Evolutionary conservation across 1,139 yeast genomes (phyloP), one percentile per base, ranked within the genome.

Genomic region (Debaryomyces nepalensis): DNA sequence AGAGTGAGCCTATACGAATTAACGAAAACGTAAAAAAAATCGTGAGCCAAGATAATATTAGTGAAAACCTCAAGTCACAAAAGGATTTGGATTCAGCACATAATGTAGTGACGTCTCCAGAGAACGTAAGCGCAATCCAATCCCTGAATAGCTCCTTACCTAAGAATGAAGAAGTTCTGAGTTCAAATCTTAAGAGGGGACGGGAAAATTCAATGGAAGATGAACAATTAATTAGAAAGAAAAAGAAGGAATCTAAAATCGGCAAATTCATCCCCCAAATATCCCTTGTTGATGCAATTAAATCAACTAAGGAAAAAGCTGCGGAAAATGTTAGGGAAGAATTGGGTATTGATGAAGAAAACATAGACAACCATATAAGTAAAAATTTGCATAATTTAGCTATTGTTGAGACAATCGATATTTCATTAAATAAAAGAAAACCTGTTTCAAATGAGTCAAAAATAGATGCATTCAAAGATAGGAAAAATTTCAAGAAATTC

Each of bases 401-500:
- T 1, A 64, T 68, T 4, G 71, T 72, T 2, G 76, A 72, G 46
- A 58, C 61, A 5, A 61, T 66, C 3, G 67, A 63, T 14, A 45
- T 70, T 2, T 42, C 45, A 10, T 22, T 57, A 7, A 50, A 63
- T 29, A 39, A 32, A 22, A 43, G 37, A 24, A 35, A 26, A 14
- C 34, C 41, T 14, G 20, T 32, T 11, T 19, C 44, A 9, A 15
- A 12, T 1, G 15, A 20, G 7, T 14, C 18, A 6, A 14, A 33
- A 2, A 42, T 39, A 12, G 43, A 37, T 4, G 37, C 42, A 4
- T 59, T 58, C 40, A 35, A 45, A 2, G 63, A 61, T 2, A 55
- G 72, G 4, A 68, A 63, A 43, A 71, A 72, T 47, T 70, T 70
- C 52, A 73, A 73, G 46, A 59, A 49, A 3, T 73, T 73, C 51